These are phyloP conservation scores for Colletotrichum noveboracense DNA, from an alignment of 2,329 filamentous ascomycete species.

Conservation along the genomic window DNA sequence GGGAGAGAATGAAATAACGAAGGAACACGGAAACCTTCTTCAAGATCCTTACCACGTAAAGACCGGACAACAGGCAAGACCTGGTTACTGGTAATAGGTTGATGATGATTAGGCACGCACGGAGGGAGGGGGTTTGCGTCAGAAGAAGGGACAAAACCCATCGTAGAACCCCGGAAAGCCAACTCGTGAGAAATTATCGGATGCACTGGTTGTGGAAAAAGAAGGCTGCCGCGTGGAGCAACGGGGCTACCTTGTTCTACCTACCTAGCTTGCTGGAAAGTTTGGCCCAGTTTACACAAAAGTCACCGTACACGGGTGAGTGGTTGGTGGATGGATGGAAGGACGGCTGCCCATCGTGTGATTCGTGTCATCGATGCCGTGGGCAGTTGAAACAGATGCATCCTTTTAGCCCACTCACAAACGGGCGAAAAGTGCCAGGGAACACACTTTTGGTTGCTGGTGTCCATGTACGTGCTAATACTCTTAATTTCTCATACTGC, in stretches of 20 bases:
- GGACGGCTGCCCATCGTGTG: not conserved
- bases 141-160: not conserved
- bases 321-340: not conserved
- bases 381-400: conserved; percentile 4
- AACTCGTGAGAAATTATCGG: not conserved
- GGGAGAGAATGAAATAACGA: not conserved
- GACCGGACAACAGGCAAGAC: not conserved
- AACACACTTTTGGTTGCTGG: no score
- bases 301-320: not conserved
- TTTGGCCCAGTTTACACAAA: not conserved
- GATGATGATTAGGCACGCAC: conserved; percentile 17
- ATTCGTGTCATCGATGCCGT: not conserved
- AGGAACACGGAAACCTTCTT: not conserved
- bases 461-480: not conserved
- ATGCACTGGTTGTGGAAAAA: not conserved
- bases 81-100: not conserved
- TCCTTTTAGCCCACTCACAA: not conserved
- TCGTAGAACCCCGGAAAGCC: not conserved
- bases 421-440: no score
- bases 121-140: not conserved
- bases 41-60: not conserved
- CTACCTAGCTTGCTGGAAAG: not conserved
- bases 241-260: not conserved
- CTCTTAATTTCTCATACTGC: not conserved
- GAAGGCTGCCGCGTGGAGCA: not conserved